Percentiles rank a stretch among this genome's conserved stretches.
phyloP scores from a whole-genome alignment of 805 yeast genomes.

The Scheffersomyces amazonensis region DNA sequence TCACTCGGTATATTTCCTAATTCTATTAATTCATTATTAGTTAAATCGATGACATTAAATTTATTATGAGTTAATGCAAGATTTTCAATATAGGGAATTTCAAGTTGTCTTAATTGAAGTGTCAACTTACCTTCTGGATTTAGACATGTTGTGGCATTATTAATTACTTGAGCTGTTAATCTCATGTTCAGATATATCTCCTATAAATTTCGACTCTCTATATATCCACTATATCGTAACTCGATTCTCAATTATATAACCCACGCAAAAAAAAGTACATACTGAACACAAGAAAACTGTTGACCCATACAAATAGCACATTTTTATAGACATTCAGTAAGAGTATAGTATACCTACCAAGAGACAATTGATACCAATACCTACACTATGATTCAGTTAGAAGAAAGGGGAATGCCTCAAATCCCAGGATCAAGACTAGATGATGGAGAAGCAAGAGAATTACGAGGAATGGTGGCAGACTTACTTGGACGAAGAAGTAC shows the following conservation, averaged over 20 bases:
- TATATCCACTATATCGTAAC: too few species aligned
- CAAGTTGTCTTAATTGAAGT: slow-evolving; percentile 30
- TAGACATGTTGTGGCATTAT: slow-evolving; percentile 26
- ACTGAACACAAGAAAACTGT: too few species aligned
- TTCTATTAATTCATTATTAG: slow-evolving; percentile 66
- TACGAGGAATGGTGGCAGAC: slow-evolving; percentile 67
- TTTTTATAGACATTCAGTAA: too few species aligned
- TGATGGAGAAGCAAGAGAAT: slow-evolving; percentile 62
- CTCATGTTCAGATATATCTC: too few species aligned
- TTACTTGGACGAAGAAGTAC: slow-evolving; percentile 52
- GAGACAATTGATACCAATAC: too few species aligned
- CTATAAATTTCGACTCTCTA: too few species aligned
- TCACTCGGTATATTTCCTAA: slow-evolving; percentile 44
- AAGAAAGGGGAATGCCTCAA: slow-evolving; percentile 63
- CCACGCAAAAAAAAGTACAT: too few species aligned
- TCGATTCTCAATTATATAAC: too few species aligned
- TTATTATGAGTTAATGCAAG: slow-evolving; percentile 26
- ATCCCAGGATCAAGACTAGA: slow-evolving; percentile 86
- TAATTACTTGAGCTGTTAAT: slow-evolving; percentile 28
- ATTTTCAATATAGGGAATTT: slow-evolving; percentile 34
- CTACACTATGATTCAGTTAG: slow-evolving; percentile 34
- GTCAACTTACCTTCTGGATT: slow-evolving; percentile 36
- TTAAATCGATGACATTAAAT: slow-evolving; percentile 63
- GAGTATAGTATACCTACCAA: too few species aligned
- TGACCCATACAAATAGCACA: too few species aligned